Percentiles rank a stretch among this genome's conserved stretches.
Evolutionary conservation across 2,329 filamentous ascomycete genomes (phyloP).

Genomic region (Penicillium sp.): DNA sequence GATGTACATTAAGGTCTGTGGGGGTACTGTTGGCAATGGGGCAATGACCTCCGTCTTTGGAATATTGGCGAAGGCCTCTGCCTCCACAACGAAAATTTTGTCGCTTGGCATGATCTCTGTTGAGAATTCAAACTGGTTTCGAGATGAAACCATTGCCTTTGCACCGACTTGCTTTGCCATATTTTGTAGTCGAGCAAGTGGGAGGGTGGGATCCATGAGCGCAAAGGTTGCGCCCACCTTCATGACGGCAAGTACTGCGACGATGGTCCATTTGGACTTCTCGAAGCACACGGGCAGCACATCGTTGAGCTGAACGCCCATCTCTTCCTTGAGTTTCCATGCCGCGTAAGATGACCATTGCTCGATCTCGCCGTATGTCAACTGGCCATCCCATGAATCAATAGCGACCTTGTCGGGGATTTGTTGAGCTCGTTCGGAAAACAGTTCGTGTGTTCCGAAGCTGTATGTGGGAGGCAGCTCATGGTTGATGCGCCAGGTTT

Average conservation of each 20-base stretch:
- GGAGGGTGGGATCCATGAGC: constrained; percentile 35
- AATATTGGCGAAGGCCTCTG: constrained; percentile 21
- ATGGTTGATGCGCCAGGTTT: constrained; percentile 53
- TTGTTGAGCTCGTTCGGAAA: constrained; percentile 32
- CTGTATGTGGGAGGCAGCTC: constrained; percentile 44
- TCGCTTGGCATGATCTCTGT: constrained; percentile 33
- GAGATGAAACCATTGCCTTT: constrained; percentile 31
- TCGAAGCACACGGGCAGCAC: constrained; percentile 36
- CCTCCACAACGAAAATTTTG: constrained; percentile 29
- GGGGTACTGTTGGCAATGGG: constrained; percentile 25
- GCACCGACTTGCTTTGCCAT: constrained; percentile 32
- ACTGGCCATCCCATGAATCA: constrained; percentile 33
- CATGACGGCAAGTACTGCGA: constrained; percentile 36
- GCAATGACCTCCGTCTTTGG: constrained; percentile 6
- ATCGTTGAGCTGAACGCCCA: constrained; percentile 28
- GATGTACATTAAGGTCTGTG: constrained; percentile 54
- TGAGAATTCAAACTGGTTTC: constrained; percentile 29
- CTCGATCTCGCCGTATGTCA: constrained; percentile 34
- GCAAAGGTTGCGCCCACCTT: constrained; percentile 34
- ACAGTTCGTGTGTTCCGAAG: constrained; percentile 51
- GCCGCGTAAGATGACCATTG: constrained; percentile 37
- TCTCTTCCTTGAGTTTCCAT: constrained; percentile 23
- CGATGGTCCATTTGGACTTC: constrained; percentile 35
- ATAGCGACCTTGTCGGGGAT: constrained; percentile 30
- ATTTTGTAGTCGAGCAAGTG: constrained; percentile 35